Conservation (phyloP, 495 filamentous ascomycete species). For the Xylaria grammica region DNA sequence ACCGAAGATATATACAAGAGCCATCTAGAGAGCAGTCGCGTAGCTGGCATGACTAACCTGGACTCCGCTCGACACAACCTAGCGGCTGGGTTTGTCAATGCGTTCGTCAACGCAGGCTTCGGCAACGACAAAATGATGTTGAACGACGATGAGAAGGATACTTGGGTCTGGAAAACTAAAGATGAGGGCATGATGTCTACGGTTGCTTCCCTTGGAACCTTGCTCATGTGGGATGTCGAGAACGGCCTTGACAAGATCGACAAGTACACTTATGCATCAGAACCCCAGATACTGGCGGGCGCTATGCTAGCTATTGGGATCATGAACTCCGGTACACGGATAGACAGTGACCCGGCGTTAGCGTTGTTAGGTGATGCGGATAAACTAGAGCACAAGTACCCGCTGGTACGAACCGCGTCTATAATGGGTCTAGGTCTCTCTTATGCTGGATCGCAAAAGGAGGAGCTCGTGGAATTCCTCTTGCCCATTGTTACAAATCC, state of each 20-base stretch:
- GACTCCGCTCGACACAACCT: constrained; percentile 96
- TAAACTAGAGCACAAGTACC: constrained; percentile 75
- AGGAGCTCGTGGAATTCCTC: constrained; percentile 78
- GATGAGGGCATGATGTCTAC: constrained; percentile 97
- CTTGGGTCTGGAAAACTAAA: constrained; percentile 99
- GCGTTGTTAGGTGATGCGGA: constrained; percentile 80
- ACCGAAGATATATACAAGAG: constrained; percentile 99
- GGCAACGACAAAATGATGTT: constrained; percentile 98
- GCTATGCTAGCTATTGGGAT: constrained; percentile 89
- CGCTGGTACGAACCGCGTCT: constrained; percentile 74
- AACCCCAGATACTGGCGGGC: constrained; percentile 89
- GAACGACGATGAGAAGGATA: constrained; percentile 76
- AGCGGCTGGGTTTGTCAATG: constrained; percentile 94
- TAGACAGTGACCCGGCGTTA: constrained; percentile 85
- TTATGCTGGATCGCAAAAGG: constrained; percentile 90
- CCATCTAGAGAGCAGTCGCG: constrained; percentile 92
- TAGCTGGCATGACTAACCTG: constrained; percentile 88
- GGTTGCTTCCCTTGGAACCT: constrained; percentile 86
- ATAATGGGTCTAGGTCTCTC: constrained; percentile 96
- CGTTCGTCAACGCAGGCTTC: constrained; percentile 94
- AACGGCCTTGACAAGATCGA: constrained; percentile 88
- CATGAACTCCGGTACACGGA: constrained; percentile 86
- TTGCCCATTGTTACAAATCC: constrained; percentile 86
- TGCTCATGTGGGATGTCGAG: constrained; percentile 91
- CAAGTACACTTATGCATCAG: constrained; percentile 81